Conservation (phyloP, 768 basidiomycete genomes). For the Leccinum pellstonianum region DNA sequence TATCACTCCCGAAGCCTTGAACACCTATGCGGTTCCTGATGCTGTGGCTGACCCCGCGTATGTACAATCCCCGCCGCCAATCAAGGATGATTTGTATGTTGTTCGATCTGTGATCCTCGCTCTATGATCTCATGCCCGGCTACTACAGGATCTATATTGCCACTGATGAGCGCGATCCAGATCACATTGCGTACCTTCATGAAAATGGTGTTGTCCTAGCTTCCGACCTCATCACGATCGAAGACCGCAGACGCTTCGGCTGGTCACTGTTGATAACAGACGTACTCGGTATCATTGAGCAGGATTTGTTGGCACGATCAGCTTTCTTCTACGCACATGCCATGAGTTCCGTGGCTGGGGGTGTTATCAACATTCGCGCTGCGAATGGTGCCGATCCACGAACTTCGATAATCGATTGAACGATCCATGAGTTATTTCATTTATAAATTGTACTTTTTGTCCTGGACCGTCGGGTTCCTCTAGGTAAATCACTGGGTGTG, state of each 20-base stretch:
- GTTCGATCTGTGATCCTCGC: background rate
- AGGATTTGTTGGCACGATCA: constrained; percentile 37
- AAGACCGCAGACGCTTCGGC: constrained; percentile 41
- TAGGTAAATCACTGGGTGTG: background rate
- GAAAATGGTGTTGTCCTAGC: constrained; percentile 39
- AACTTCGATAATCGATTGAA: constrained; percentile 37
- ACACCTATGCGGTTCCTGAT: constrained; percentile 25
- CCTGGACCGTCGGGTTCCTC: background rate
- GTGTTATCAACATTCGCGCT: constrained; percentile 42
- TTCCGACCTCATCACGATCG: constrained; percentile 41
- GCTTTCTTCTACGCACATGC: constrained; percentile 45
- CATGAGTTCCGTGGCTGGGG: constrained; percentile 42
- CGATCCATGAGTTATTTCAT: background rate
- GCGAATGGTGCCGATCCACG: constrained; percentile 40
- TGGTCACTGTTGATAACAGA: constrained; percentile 46
- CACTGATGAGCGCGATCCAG: constrained; percentile 43
- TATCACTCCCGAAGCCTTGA: constrained; percentile 17
- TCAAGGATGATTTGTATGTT: constrained; percentile 24
- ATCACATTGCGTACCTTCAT: constrained; percentile 34
- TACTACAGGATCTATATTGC: constrained; percentile 34
- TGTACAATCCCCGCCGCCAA: constrained; percentile 17
- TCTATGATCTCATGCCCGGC: constrained; percentile 6
- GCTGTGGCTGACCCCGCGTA: constrained; percentile 15
- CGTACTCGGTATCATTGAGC: constrained; percentile 43
- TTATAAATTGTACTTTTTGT: background rate